Conservation (phyloP, 148 eudicot genomes). For the Chenopodium berlandieri region DNA sequence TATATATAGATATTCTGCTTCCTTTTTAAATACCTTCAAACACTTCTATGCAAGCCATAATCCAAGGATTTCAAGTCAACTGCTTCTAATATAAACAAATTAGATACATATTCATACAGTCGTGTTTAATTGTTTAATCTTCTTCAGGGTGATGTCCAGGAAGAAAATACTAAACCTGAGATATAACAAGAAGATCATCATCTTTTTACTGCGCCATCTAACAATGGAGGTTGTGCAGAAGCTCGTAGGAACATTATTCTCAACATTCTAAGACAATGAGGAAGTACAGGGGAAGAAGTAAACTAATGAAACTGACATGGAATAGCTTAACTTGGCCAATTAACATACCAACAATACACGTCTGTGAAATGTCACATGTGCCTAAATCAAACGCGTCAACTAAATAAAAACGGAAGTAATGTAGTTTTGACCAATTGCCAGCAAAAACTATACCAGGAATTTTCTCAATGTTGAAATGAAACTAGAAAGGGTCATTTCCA, state of each 20-base stretch:
- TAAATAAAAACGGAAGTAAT: too few relatives aligned
- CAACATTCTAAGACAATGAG: background rate
- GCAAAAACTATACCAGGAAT: background rate
- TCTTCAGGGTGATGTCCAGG: background rate
- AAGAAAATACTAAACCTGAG: constrained; percentile 46
- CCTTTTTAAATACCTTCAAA: background rate
- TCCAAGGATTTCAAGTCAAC: background rate
- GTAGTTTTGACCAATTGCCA: background rate
- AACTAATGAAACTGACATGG: background rate
- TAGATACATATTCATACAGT: too few relatives aligned
- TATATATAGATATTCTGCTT: too few relatives aligned
- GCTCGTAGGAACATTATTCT: constrained; percentile 73
- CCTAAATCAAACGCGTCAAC: too few relatives aligned
- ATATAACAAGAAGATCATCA: constrained; percentile 79
- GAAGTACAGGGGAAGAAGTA: background rate
- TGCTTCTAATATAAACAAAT: background rate
- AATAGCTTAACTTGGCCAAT: background rate
- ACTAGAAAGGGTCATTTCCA: constrained; percentile 45
- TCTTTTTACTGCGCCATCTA: constrained; percentile 65
- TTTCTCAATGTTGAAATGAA: background rate
- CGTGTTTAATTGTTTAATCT: background rate
- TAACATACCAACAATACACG: background rate
- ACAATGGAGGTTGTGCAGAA: constrained; percentile 71
- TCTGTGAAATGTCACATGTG: background rate
- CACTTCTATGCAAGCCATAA: background rate